phyloP scores from a whole-genome alignment of 306 rosid species.

The Lupinus albus region DNA sequence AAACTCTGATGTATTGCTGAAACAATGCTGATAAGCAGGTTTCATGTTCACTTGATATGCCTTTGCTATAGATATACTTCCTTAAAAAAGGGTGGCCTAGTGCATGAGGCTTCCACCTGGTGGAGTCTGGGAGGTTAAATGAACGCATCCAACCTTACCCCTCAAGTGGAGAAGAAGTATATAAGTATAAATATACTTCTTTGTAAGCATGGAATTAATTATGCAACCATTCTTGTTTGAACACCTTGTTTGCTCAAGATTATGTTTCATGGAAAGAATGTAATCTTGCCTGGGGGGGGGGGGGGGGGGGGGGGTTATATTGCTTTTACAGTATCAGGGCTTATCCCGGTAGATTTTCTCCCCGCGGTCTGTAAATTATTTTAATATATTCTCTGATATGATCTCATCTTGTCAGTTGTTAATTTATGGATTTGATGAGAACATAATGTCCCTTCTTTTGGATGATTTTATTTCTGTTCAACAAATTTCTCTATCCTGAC shows the following conservation, averaged over 20 bases:
- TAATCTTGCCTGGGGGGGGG: conserved; percentile 8
- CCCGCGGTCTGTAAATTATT: conserved; percentile 11
- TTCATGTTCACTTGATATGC: neutral
- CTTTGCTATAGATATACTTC: neutral
- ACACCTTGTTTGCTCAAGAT: neutral
- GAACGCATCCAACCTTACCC: no score
- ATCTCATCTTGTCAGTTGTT: conserved; percentile 10
- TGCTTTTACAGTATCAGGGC: conserved; percentile 16
- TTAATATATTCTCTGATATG: neutral
- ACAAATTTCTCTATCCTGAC: conserved; percentile 4
- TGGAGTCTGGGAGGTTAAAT: no score
- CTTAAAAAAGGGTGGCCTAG: no score
- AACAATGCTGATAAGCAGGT: neutral
- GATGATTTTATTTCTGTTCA: conserved; percentile 3
- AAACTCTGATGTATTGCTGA: conserved; percentile 5
- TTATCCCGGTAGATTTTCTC: neutral
- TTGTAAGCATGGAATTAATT: neutral
- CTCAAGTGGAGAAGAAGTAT: no score
- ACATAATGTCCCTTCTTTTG: neutral
- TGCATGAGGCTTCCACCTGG: no score
- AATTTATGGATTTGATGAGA: conserved; percentile 22
- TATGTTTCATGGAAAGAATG: neutral
- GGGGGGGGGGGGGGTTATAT: neutral
- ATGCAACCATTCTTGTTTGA: conserved; percentile 9
- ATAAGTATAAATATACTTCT: neutral